Evolutionary conservation across 805 yeast species (phyloP).

Genomic region (Yamadazyma akitaensis): DNA sequence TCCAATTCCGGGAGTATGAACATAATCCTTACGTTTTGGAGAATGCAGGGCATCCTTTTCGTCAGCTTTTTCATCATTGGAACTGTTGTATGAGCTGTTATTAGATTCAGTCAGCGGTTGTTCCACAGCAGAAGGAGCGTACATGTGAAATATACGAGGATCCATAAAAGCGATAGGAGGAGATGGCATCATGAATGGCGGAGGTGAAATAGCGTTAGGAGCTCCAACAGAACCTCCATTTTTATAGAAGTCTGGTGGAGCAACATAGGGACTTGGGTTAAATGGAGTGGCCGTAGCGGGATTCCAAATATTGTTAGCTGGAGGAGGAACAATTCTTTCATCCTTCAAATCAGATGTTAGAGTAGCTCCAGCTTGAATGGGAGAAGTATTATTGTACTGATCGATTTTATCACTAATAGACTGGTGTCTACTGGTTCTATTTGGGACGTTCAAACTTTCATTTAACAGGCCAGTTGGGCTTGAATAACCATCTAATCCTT

Average conservation of each 20-base stretch:
- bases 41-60: neutral
- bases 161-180: constrained; percentile 37
- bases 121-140: neutral
- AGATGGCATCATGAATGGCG: constrained; percentile 38
- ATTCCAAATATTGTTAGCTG: constrained; percentile 49
- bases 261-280: constrained; percentile 35
- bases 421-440: constrained; percentile 43
- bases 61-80: constrained; percentile 8
- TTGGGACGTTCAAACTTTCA: constrained; percentile 40
- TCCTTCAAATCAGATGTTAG: constrained; percentile 18
- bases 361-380: constrained; percentile 42
- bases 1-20: constrained; percentile 26
- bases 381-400: constrained; percentile 46
- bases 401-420: constrained; percentile 64
- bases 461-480: constrained; percentile 42
- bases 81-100: constrained; percentile 1
- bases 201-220: constrained; percentile 21
- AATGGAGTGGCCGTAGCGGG: constrained; percentile 63
- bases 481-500: constrained; percentile 11
- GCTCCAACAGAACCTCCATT: constrained; percentile 19
- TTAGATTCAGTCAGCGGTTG: constrained; percentile 16
- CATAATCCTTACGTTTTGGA: constrained; percentile 5
- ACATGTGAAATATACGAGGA: constrained; percentile 31
- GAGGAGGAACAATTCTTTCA: constrained; percentile 7
- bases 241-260: constrained; percentile 19